Evolutionary conservation across 2,329 filamentous ascomycete genomes (phyloP).

Genomic region (Parascedosporium putredinis): DNA sequence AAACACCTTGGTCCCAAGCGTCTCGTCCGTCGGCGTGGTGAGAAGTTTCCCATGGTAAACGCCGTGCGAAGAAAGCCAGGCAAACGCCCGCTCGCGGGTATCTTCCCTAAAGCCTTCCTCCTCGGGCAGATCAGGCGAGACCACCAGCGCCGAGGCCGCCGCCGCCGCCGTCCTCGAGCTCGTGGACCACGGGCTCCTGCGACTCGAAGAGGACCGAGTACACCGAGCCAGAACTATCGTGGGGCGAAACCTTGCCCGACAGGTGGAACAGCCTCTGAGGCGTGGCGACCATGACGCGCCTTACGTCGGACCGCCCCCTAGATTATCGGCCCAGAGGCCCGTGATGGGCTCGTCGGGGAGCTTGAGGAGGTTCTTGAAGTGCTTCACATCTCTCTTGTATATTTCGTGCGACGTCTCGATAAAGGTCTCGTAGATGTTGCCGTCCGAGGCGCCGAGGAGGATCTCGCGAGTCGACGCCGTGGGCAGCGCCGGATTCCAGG

Average conservation of each 20-base stretch:
- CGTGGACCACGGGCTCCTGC: constrained; percentile 69
- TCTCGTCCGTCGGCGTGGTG: constrained; percentile 46
- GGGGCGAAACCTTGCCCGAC: constrained; percentile 61
- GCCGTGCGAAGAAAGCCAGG: constrained; percentile 82
- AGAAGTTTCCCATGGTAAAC: constrained; percentile 78
- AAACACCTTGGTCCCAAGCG: constrained; percentile 63
- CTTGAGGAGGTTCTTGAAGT: constrained; percentile 74
- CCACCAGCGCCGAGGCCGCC: constrained; percentile 53
- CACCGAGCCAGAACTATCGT: constrained; percentile 74
- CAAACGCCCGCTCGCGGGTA: constrained; percentile 64
- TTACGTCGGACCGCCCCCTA: constrained; percentile 60
- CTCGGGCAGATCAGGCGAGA: constrained; percentile 65
- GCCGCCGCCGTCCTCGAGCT: constrained; percentile 47
- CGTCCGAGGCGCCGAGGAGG: constrained; percentile 80
- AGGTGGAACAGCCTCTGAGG: constrained; percentile 71
- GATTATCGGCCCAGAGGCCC: constrained; percentile 72
- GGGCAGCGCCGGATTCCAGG: constrained; percentile 89
- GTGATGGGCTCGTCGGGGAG: constrained; percentile 73
- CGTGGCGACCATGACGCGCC: constrained; percentile 72
- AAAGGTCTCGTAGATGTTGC: constrained; percentile 88
- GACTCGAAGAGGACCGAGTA: constrained; percentile 82
- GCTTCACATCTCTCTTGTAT: constrained; percentile 90
- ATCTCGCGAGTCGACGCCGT: constrained; percentile 94
- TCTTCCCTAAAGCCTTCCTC: constrained; percentile 33
- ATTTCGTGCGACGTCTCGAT: constrained; percentile 93